Evolutionary conservation across 441 rosid genomes (phyloP).

Genomic region (Arabidopsis lyrata): DNA sequence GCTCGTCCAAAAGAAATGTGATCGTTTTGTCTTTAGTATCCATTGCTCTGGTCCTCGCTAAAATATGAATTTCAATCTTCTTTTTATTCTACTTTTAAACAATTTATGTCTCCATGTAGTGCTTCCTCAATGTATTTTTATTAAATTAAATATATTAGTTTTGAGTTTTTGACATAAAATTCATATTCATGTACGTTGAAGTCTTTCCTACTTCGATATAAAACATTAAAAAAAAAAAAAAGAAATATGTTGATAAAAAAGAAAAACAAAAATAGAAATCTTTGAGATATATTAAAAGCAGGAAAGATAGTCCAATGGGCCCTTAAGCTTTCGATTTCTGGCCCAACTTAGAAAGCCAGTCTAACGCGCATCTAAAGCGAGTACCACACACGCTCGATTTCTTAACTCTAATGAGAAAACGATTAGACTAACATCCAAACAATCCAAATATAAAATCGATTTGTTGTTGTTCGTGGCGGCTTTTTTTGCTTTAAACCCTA

Average conservation of each 20-base stretch:
- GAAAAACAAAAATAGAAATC: too few species aligned
- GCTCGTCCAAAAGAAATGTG: slow-evolving; percentile 52
- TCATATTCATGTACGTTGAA: too few species aligned
- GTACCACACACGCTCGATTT: not conserved
- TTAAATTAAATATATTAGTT: too few species aligned
- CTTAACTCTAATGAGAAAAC: not conserved
- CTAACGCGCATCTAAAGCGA: slow-evolving; percentile 1
- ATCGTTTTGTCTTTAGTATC: slow-evolving; percentile 15
- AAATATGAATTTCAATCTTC: not conserved
- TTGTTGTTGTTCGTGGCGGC: slow-evolving; percentile 24
- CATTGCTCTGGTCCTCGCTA: not conserved
- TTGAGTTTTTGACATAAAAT: too few species aligned
- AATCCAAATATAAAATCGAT: slow-evolving; percentile 11
- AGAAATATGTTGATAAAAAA: too few species aligned
- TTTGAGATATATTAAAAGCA: too few species aligned
- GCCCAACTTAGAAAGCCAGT: not conserved
- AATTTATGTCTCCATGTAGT: not conserved
- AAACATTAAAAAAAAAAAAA: too few species aligned
- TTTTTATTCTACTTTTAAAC: not conserved
- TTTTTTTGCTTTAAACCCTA: slow-evolving; percentile 54
- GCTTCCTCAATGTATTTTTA: not conserved
- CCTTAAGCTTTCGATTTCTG: not conserved
- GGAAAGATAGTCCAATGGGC: slow-evolving; percentile 11
- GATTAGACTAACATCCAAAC: slow-evolving; percentile 21
- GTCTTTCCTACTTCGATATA: too few species aligned